Evolutionary conservation across 2,329 filamentous ascomycete species (phyloP).

Genomic region (Westerdykella sp.): DNA sequence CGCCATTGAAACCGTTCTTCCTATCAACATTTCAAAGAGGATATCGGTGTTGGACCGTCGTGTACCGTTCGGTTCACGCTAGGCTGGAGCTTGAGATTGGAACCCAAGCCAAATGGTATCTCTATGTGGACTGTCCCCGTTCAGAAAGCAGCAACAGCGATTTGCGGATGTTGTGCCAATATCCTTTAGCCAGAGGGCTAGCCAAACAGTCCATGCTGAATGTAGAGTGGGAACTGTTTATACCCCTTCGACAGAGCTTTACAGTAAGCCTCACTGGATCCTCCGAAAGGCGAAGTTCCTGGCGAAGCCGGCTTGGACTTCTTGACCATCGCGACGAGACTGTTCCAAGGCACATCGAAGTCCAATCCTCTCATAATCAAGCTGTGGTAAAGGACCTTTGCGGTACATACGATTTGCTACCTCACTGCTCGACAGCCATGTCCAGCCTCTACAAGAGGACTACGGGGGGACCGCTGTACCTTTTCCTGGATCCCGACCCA

Average conservation of each 20-base stretch:
- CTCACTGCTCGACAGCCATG: conserved; percentile 53
- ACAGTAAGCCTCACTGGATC: conserved; percentile 17
- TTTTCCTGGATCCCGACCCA: conserved; percentile 54
- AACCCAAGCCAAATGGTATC: conserved; percentile 38
- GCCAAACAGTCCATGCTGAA: conserved; percentile 10
- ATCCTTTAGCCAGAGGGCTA: conserved; percentile 17
- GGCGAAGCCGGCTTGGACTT: conserved; percentile 34
- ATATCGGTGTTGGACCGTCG: conserved; percentile 38
- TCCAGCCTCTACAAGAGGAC: conserved; percentile 49
- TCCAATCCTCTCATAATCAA: conserved; percentile 31
- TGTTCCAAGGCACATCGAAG: conserved; percentile 40
- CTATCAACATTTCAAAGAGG: conserved; percentile 14
- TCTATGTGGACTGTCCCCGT: conserved; percentile 41
- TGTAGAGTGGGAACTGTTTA: conserved; percentile 19
- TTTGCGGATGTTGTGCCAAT: conserved; percentile 38
- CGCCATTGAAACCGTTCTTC: conserved; percentile 8
- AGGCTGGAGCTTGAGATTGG: conserved; percentile 40
- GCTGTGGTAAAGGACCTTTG: conserved; percentile 30
- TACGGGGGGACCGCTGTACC: conserved; percentile 38
- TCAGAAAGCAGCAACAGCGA: conserved; percentile 35
- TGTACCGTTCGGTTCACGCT: conserved; percentile 37
- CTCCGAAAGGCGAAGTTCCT: conserved; percentile 24
- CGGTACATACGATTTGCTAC: conserved; percentile 49
- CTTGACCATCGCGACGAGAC: conserved; percentile 36
- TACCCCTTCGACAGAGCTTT: conserved; percentile 7